A percentile compares a stretch with the other conserved stretches of the same genome.
Conservation (phyloP, 78 protist genomes). For the Creolimax fragrantissima region DNA sequence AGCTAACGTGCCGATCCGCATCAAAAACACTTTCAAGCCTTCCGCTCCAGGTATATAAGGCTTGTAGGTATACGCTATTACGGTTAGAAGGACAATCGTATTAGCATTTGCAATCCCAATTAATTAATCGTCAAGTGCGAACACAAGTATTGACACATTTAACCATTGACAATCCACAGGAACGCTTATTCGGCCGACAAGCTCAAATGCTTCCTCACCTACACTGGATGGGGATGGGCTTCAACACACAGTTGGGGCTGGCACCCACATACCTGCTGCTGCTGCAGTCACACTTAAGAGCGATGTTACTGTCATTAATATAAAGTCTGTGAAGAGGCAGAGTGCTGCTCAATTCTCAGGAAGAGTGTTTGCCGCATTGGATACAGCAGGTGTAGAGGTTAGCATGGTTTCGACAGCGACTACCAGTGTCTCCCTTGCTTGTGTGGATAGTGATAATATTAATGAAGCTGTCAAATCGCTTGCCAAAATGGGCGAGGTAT, state of each 20-base stretch:
- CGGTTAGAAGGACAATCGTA: too few species aligned
- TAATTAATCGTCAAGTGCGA: too few species aligned
- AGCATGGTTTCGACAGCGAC: slow-evolving; percentile 1
- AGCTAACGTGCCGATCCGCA: slow-evolving; percentile 22
- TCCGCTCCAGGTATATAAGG: not conserved
- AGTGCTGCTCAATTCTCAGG: not conserved
- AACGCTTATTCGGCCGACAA: not conserved
- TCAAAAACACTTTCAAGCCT: slow-evolving; percentile 23
- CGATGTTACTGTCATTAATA: not conserved
- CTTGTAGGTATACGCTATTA: too few species aligned
- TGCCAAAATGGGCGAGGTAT: not conserved
- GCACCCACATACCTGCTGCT: not conserved
- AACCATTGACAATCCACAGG: too few species aligned
- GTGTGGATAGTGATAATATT: not conserved
- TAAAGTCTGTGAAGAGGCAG: not conserved
- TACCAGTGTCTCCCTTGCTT: not conserved
- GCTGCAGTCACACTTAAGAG: slow-evolving; percentile 4
- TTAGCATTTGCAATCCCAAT: too few species aligned
- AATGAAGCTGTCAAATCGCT: not conserved
- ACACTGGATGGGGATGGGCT: not conserved
- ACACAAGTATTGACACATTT: too few species aligned
- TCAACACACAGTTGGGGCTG: not conserved
- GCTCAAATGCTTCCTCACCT: not conserved
- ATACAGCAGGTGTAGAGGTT: not conserved
- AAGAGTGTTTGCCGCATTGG: not conserved